phyloP scores from a whole-genome alignment of 2,329 filamentous ascomycete species.

The Pleurostoma richardsiae region DNA sequence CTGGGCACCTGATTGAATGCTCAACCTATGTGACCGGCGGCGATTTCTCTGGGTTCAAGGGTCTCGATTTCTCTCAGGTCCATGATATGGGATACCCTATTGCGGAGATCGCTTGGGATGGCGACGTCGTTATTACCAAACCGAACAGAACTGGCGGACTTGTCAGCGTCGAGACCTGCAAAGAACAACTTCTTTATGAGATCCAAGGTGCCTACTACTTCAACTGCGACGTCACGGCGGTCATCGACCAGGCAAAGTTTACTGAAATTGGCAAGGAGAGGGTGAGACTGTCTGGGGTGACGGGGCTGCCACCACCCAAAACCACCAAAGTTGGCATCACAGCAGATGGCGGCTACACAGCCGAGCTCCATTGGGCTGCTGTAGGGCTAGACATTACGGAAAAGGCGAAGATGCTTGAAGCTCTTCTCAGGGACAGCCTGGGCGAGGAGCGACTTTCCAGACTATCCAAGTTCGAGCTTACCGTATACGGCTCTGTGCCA shows the following conservation, averaged over 20 bases:
- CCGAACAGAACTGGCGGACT: background rate
- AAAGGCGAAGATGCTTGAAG: constrained; percentile 15
- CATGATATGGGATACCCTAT: background rate
- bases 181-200: constrained; percentile 28
- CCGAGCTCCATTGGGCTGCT: constrained; percentile 16
- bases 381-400: constrained; percentile 14
- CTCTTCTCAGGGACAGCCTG: constrained; percentile 11
- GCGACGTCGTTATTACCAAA: constrained; percentile 4
- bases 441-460: background rate
- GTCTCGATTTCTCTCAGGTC: background rate
- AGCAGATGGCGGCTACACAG: constrained; percentile 16
- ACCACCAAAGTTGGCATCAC: constrained; percentile 24
- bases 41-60: constrained; percentile 21
- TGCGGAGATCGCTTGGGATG: constrained; percentile 7
- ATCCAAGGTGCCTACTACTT: constrained; percentile 30
- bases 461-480: constrained; percentile 4
- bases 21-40: constrained; percentile 14
- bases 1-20: constrained; percentile 22
- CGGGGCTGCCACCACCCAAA: constrained; percentile 21
- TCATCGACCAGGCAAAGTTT: constrained; percentile 37
- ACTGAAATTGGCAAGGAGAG: constrained; percentile 14
- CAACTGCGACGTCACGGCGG: constrained; percentile 24
- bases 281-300: constrained; percentile 25
- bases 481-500: constrained; percentile 2
- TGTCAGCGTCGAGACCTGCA: constrained; percentile 17